phyloP scores from a whole-genome alignment of 148 eudicot genomes.

The Euryodendron excelsum region DNA sequence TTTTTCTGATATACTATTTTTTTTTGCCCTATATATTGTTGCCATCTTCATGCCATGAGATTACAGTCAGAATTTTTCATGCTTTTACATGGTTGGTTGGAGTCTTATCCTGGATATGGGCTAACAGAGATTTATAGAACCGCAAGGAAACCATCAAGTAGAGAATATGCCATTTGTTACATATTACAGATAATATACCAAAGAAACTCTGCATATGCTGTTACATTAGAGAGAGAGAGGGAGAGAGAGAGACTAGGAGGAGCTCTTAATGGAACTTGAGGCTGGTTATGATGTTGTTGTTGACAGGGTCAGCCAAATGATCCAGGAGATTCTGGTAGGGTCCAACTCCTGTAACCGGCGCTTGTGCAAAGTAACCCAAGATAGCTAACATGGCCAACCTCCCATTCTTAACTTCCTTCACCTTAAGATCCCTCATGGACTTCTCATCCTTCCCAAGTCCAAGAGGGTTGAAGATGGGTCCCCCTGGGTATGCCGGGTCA shows the following conservation, averaged over 20 bases:
- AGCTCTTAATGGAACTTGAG: slow-evolving; percentile 78
- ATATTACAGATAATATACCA: slow-evolving; percentile 16
- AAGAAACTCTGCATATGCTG: slow-evolving; percentile 27
- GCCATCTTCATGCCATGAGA: no score
- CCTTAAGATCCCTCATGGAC: slow-evolving; percentile 84
- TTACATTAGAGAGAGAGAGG: slow-evolving; percentile 10
- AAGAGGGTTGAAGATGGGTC: slow-evolving; percentile 92
- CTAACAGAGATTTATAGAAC: no score
- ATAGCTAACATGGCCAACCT: slow-evolving; percentile 94
- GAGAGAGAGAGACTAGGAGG: neutral
- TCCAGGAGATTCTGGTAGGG: slow-evolving; percentile 90
- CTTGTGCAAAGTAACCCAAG: slow-evolving; percentile 85
- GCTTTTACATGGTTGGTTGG: no score
- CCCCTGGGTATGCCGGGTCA: slow-evolving; percentile 95
- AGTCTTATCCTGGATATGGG: no score
- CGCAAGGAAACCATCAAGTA: neutral
- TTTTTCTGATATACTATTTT: neutral
- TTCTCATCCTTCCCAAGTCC: slow-evolving; percentile 97
- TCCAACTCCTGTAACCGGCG: slow-evolving; percentile 87
- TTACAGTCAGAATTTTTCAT: no score
- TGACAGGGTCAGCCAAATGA: slow-evolving; percentile 94
- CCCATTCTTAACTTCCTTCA: slow-evolving; percentile 94
- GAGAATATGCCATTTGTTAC: slow-evolving; percentile 2
- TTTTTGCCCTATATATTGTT: no score
- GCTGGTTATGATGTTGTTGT: slow-evolving; percentile 93